These are phyloP conservation scores for Xylariales sp. DNA, from an alignment of 2,329 filamentous ascomycete species.

Conservation along the genomic window DNA sequence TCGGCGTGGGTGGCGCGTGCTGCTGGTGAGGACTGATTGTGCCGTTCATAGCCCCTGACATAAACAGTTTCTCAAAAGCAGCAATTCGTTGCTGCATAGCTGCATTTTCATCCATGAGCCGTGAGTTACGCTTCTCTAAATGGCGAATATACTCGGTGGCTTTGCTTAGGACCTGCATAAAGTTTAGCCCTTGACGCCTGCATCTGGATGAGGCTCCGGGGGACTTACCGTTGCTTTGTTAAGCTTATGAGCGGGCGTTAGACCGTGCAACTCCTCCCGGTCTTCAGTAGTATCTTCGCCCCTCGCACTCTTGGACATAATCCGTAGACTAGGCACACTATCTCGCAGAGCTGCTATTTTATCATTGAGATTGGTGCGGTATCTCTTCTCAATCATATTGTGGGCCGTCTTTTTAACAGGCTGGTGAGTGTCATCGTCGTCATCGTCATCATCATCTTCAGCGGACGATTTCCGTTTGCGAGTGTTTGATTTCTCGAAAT, in stretches of 20 bases:
- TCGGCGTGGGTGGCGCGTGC: conserved; percentile 62
- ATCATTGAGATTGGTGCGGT: conserved; percentile 95
- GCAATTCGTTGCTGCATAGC: conserved; percentile 82
- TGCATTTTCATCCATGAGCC: conserved; percentile 82
- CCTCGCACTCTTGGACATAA: conserved; percentile 78
- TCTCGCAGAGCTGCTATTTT: conserved; percentile 94
- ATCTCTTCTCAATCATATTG: conserved; percentile 98
- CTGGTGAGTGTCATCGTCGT: conserved; percentile 69
- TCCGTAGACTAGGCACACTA: conserved; percentile 89
- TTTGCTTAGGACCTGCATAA: conserved; percentile 79
- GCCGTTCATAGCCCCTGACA: conserved; percentile 76
- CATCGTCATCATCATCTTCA: conserved; percentile 64
- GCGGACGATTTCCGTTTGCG: conserved; percentile 78
- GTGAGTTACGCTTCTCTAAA: conserved; percentile 88
- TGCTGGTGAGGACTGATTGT: conserved; percentile 64
- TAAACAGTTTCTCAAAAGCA: conserved; percentile 82
- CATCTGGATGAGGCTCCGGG: conserved; percentile 3
- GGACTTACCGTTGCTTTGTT: conserved; percentile 88
- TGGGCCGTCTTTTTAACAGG: conserved; percentile 90
- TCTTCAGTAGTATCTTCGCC: conserved; percentile 78
- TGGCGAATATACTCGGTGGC: conserved; percentile 97
- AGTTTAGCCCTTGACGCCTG: conserved; percentile 37
- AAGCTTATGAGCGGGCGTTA: conserved; percentile 89
- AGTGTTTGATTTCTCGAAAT: conserved; percentile 59
- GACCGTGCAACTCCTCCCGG: conserved; percentile 81